Evolutionary conservation across 306 rosid species (phyloP), one percentile per base, ranked within the genome.

Genomic region (Coriaria nepalensis): DNA sequence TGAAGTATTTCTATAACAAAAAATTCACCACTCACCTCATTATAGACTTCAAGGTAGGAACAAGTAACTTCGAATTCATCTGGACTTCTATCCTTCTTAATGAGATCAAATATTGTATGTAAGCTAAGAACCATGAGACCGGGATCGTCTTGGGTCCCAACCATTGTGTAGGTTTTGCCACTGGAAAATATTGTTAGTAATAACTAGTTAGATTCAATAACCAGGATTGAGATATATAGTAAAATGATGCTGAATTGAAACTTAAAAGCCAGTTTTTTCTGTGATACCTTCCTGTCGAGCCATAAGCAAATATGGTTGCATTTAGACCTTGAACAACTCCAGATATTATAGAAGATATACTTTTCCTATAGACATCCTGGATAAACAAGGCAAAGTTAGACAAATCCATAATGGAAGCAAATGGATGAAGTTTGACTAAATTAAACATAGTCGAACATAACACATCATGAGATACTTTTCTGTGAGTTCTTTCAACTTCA

Each of bases 41-140:
- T 78, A 53, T 78, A 73, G 43, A 73, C 85, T 73, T 78, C 85
- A 46, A 78, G 85, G 58, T 73, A 78, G 56, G 85, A 78, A 66
- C 85, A 78, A 6, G 75, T 53, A 55, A 78, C 78, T 70, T 78
- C 80, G 43, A 70, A 70, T 55, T 64, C 80, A 70, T 70, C 80
- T 10, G 68, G 68, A 53, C 66, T 62, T 66, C 58, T 67, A 55
- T 78, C 73, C 34, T 43, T 57, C 33, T 67, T 66, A 29, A 78
- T 78, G 5, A 70, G 78, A 64, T 78, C 68, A 42, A 78, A 78
- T 43, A 78, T 69, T 4, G 70, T 64, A 68, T 73, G 62, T 60
- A 78, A 60, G 61, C 84, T 78, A 37, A 78, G 77, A 62, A 70
- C 85, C 85, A 78, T 78, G 53, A 78, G 85, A 50, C 85, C 85